Evolutionary conservation across 208 protist species (phyloP).

Genomic region (Naegleria fowleri): DNA sequence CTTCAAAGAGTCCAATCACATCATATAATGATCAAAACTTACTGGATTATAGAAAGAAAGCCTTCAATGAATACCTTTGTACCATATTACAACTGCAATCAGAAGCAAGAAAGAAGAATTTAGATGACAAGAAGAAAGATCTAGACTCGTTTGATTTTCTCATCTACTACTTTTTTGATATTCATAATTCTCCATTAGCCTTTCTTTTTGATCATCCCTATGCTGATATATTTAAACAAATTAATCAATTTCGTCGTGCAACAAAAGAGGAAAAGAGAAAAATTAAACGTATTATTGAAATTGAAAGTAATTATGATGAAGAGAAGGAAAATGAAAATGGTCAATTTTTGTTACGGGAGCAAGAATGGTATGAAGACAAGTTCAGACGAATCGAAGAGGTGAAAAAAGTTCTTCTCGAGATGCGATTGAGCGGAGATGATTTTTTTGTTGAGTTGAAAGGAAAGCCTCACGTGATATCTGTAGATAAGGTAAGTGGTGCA

Average conservation of each 20-base stretch:
- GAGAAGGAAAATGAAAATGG: background rate
- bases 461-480: background rate
- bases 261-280: conserved; percentile 8
- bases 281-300: background rate
- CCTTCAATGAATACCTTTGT: background rate
- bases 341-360: background rate
- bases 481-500: background rate
- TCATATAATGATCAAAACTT: background rate
- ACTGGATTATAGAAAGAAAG: conserved; percentile 1
- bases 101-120: background rate
- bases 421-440: background rate
- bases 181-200: background rate
- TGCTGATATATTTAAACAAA: background rate
- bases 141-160: background rate
- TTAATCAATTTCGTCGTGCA: background rate
- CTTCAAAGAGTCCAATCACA: background rate
- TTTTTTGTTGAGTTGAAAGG: background rate
- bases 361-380: conserved; percentile 2
- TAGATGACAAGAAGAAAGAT: background rate
- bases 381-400: background rate
- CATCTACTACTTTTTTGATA: conserved; percentile 2
- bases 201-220: conserved; percentile 2
- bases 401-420: background rate
- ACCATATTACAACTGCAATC: background rate
- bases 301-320: conserved; percentile 7